Percentiles rank a stretch among this genome's conserved stretches.
Evolutionary conservation across 441 rosid species (phyloP).

Genomic region (Jatropha podagrica): DNA sequence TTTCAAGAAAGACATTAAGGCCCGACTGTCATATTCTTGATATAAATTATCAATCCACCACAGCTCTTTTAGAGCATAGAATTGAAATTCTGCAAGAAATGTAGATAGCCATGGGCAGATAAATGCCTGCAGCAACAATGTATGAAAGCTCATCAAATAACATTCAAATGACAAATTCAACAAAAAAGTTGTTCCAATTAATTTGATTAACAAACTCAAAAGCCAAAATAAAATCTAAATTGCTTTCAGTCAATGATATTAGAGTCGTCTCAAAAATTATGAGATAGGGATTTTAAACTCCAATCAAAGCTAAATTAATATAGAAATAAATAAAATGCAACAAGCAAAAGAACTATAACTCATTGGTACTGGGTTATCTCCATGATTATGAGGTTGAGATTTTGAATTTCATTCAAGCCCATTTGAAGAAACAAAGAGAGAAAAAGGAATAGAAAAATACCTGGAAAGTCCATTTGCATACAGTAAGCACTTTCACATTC

Average conservation of each 20-base stretch:
- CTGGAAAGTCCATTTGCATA: conserved; percentile 64
- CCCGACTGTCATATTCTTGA: conserved; percentile 31
- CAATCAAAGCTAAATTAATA: no score
- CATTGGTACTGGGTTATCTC: no score
- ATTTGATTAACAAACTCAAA: no score
- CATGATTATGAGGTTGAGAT: no score
- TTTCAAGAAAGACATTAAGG: conserved; percentile 48
- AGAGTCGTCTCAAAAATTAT: no score
- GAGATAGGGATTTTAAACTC: no score
- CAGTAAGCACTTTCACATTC: conserved; percentile 48
- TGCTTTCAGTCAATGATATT: not conserved
- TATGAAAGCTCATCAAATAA: not conserved
- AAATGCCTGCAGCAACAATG: conserved; percentile 36
- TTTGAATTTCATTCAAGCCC: no score
- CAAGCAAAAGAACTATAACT: no score
- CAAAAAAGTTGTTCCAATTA: not conserved
- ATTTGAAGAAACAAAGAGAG: no score
- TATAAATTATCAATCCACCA: conserved; percentile 57
- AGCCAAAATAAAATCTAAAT: no score
- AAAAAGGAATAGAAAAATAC: conserved; percentile 22
- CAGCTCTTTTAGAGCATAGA: conserved; percentile 54
- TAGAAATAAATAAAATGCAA: not conserved
- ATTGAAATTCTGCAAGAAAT: conserved; percentile 43
- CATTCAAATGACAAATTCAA: not conserved
- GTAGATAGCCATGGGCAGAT: conserved; percentile 46